These are phyloP conservation scores for Leccinum disarticulatum DNA, from an alignment of 768 basidiomycete species.

Conservation along the genomic window DNA sequence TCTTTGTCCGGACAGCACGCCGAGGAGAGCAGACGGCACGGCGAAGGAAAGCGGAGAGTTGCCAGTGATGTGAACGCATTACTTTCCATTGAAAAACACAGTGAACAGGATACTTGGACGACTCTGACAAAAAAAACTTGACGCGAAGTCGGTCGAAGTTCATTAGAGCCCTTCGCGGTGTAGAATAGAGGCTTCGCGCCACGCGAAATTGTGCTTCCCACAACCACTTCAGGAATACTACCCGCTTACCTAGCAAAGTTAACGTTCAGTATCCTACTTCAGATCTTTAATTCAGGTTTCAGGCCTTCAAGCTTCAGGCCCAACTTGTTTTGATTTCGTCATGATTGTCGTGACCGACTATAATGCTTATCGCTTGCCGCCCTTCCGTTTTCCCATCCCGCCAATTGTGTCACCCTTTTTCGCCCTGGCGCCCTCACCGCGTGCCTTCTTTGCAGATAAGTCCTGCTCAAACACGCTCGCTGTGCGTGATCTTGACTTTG, in stretches of 20 bases:
- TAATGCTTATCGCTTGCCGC: conserved; percentile 34
- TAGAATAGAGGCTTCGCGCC: conserved; percentile 21
- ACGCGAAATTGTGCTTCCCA: conserved; percentile 30
- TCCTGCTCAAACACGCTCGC: conserved; percentile 60
- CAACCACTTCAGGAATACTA: conserved; percentile 13
- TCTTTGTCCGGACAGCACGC: conserved; percentile 89
- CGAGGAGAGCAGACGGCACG: conserved; percentile 56
- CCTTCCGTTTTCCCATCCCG: conserved; percentile 50
- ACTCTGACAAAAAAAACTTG: conserved; percentile 10
- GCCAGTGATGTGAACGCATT: conserved; percentile 58
- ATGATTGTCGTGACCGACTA: not conserved
- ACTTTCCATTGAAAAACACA: conserved; percentile 34
- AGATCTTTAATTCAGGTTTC: not conserved
- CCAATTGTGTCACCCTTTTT: conserved; percentile 60
- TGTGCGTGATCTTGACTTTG: conserved; percentile 32
- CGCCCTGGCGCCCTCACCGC: conserved; percentile 61
- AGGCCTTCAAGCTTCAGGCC: not conserved
- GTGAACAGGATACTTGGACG: conserved; percentile 1
- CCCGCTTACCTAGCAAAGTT: not conserved
- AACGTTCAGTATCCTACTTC: conserved; percentile 1
- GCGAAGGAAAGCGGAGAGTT: conserved; percentile 52
- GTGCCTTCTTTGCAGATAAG: conserved; percentile 43
- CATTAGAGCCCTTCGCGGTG: conserved; percentile 23
- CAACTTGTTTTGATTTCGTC: not conserved
- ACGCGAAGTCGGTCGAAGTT: conserved; percentile 20